phyloP scores from a whole-genome alignment of 768 basidiomycete species.

The Psilocybe cyanescens region DNA sequence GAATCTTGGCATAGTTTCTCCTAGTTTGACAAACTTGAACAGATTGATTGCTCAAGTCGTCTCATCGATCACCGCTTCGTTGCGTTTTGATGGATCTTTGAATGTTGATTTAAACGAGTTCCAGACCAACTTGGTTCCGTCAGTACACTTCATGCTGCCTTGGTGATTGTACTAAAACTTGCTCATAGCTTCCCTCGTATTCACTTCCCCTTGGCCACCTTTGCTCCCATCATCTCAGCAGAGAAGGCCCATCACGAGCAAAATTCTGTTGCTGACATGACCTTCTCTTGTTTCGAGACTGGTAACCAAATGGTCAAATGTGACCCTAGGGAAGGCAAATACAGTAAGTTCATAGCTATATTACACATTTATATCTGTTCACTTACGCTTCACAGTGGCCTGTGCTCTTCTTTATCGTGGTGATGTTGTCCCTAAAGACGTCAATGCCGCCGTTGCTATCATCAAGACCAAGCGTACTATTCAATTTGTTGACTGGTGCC shows the following conservation, averaged over 20 bases:
- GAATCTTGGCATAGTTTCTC: conserved; percentile 82
- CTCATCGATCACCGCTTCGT: conserved; percentile 95
- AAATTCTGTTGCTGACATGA: conserved; percentile 98
- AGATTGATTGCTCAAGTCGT: conserved; percentile 98
- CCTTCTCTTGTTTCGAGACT: conserved; percentile 95
- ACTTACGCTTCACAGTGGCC: conserved; percentile 62
- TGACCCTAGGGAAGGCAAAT: conserved; percentile 97
- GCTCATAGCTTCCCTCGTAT: conserved; percentile 89
- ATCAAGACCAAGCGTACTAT: conserved; percentile 99
- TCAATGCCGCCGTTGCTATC: conserved; percentile 86
- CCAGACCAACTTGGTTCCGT: conserved; percentile 99
- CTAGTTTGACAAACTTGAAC: conserved; percentile 94
- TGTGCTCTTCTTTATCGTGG: conserved; percentile 93
- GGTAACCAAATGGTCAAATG: conserved; percentile 97
- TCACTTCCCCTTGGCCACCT: conserved; percentile 97
- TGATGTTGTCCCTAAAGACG: conserved; percentile 97
- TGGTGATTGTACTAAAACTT: conserved; percentile 11
- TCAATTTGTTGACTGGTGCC: conserved; percentile 98
- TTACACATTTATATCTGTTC: neutral
- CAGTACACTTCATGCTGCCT: conserved; percentile 37
- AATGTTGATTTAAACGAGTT: conserved; percentile 99
- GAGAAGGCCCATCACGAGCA: conserved; percentile 97
- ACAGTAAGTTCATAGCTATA: conserved; percentile 62
- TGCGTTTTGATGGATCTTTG: conserved; percentile 96
- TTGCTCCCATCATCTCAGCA: conserved; percentile 92